Conservation (phyloP, 2,329 filamentous ascomycete species). For the Fusarium longipes region DNA sequence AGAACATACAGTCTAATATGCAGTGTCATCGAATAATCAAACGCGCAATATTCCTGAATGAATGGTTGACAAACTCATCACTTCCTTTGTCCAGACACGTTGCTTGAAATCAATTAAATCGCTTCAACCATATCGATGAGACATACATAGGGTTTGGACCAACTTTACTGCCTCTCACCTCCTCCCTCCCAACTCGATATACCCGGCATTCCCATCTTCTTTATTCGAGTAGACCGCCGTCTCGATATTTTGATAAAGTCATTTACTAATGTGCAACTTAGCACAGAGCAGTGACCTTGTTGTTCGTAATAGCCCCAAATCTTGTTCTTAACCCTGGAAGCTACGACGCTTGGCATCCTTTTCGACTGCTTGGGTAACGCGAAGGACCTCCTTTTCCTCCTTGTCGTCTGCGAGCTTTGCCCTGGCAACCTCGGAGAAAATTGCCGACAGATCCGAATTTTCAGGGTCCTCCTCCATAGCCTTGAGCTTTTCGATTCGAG, state of each 20-base stretch:
- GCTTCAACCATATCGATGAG: slow-evolving; percentile 23
- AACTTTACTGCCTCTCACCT: slow-evolving; percentile 2
- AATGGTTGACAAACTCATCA: slow-evolving; percentile 5
- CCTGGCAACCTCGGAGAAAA: slow-evolving; percentile 93
- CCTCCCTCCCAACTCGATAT: slow-evolving; percentile 3
- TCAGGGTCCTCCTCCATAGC: slow-evolving; percentile 88
- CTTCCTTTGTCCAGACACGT: background rate
- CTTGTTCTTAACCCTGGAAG: slow-evolving; percentile 36
- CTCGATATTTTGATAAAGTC: background rate
- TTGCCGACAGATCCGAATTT: slow-evolving; percentile 68
- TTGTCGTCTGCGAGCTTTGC: slow-evolving; percentile 87
- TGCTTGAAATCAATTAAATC: slow-evolving; percentile 22
- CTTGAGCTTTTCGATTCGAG: slow-evolving; percentile 94
- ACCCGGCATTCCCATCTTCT: background rate
- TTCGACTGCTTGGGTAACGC: slow-evolving; percentile 69
- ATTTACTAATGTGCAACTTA: background rate
- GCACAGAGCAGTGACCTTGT: background rate
- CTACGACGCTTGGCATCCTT: slow-evolving; percentile 58
- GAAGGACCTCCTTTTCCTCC: slow-evolving; percentile 81
- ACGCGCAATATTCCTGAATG: slow-evolving; percentile 5
- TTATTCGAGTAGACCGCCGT: background rate
- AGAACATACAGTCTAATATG: slow-evolving; percentile 10
- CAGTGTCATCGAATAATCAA: slow-evolving; percentile 3
- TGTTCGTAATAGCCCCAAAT: background rate
- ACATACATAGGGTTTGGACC: slow-evolving; percentile 2